Conservation (phyloP, 257 asterid species). For the Solanum habrochaites region DNA sequence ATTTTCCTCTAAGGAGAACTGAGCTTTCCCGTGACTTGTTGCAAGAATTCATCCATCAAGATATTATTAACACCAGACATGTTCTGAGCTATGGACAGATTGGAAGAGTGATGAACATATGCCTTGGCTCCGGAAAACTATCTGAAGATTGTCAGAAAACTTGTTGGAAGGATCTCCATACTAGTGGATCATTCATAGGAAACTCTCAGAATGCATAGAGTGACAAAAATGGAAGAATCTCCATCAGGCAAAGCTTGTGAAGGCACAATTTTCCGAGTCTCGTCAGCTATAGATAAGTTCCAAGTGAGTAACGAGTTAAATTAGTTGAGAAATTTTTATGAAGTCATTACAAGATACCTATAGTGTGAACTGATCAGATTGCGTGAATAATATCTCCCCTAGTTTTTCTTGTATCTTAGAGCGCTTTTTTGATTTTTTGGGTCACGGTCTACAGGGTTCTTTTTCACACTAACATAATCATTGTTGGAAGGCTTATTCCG, state of each 20-base stretch:
- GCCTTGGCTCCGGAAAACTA: conserved; percentile 30
- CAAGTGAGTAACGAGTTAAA: neutral
- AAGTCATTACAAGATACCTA: conserved; percentile 31
- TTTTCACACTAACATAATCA: conserved; percentile 31
- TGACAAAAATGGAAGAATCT: neutral
- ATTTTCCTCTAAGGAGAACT: conserved; percentile 28
- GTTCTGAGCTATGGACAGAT: conserved; percentile 24
- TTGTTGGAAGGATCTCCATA: neutral
- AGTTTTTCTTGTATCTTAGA: conserved; percentile 52
- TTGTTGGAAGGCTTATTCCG: conserved; percentile 26
- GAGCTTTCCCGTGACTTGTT: conserved; percentile 23
- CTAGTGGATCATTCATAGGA: conserved; percentile 28
- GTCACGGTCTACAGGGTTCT: conserved; percentile 17
- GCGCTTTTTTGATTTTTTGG: conserved; percentile 30
- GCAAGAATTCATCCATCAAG: conserved; percentile 13
- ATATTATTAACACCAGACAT: neutral
- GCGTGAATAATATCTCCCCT: conserved; percentile 36
- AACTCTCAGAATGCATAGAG: neutral
- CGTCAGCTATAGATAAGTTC: neutral
- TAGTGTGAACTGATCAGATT: conserved; percentile 1
- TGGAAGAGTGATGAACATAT: conserved; percentile 28
- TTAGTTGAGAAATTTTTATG: conserved; percentile 6
- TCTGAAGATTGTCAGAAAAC: conserved; percentile 5
- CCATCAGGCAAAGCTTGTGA: neutral
- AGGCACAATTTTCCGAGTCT: neutral